These are phyloP conservation scores for Colletotrichum tabaci DNA, from an alignment of 2,329 filamentous ascomycete genomes.

Conservation along the genomic window DNA sequence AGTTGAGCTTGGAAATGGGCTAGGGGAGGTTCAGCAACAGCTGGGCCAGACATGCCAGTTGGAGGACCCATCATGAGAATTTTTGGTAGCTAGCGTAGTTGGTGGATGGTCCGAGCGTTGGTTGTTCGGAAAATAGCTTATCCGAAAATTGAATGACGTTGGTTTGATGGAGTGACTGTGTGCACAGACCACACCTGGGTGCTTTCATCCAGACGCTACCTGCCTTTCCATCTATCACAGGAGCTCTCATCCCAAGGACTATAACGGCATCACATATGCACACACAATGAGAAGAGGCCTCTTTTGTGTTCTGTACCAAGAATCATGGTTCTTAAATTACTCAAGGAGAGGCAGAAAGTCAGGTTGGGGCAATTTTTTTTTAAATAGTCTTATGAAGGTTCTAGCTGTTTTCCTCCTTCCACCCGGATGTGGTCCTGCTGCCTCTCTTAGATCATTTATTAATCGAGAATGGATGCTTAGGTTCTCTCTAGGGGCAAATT, in stretches of 20 bases:
- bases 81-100: slow-evolving; percentile 39
- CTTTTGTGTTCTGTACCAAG: not conserved
- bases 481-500: too few relatives aligned
- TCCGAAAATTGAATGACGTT: slow-evolving; percentile 33
- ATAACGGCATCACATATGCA: not conserved
- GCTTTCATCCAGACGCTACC: not conserved
- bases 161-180: not conserved
- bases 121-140: slow-evolving; percentile 1
- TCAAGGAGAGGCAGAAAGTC: too few relatives aligned
- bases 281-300: not conserved
- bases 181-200: slow-evolving; percentile 14
- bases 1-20: slow-evolving; percentile 19
- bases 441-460: too few relatives aligned
- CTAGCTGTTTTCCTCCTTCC: too few relatives aligned
- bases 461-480: too few relatives aligned
- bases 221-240: not conserved
- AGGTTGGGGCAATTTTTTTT: too few relatives aligned
- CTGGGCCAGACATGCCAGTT: slow-evolving; percentile 25
- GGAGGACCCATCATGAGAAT: slow-evolving; percentile 41
- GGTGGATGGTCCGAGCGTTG: slow-evolving; percentile 15
- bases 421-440: too few relatives aligned
- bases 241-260: not conserved
- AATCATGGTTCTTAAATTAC: too few relatives aligned
- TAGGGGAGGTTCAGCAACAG: slow-evolving; percentile 32
- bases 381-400: too few relatives aligned